Conservation (phyloP, 257 asterid species). For the Plantago elongata region DNA sequence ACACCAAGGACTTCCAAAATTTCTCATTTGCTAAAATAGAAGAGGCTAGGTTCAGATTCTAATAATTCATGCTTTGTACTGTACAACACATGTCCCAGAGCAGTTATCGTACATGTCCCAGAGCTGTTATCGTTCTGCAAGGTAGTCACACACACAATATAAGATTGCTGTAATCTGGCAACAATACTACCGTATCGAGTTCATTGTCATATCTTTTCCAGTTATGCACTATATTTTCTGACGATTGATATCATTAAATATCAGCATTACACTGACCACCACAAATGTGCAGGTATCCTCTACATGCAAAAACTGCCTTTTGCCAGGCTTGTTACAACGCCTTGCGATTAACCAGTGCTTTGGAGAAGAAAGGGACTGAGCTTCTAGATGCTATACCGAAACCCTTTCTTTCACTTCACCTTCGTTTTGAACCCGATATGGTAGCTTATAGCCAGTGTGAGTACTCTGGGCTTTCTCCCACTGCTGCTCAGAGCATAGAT, state of each 20-base stretch:
- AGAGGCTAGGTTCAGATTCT: neutral
- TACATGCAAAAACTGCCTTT: slow-evolving; percentile 81
- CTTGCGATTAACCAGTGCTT: slow-evolving; percentile 48
- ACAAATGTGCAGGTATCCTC: slow-evolving; percentile 62
- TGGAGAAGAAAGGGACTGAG: slow-evolving; percentile 63
- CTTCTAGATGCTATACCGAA: slow-evolving; percentile 93
- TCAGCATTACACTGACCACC: slow-evolving; percentile 1
- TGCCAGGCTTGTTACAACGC: slow-evolving; percentile 92
- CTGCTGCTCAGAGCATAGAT: slow-evolving; percentile 68
- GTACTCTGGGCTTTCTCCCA: slow-evolving; percentile 56
- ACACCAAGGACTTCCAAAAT: neutral
- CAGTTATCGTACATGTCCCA: too few species aligned
- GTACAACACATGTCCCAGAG: too few species aligned
- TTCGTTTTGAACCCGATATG: slow-evolving; percentile 99
- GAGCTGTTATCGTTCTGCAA: too few species aligned
- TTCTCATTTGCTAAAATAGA: neutral
- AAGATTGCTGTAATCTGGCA: neutral
- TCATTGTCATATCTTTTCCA: neutral
- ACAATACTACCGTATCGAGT: neutral
- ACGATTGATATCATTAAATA: slow-evolving; percentile 3
- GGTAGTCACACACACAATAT: neutral
- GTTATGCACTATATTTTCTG: neutral
- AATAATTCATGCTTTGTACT: too few species aligned
- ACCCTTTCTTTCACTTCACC: slow-evolving; percentile 96
- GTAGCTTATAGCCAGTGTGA: slow-evolving; percentile 93